These are phyloP conservation scores for Botryotinia globosa DNA, from an alignment of 2,329 filamentous ascomycete genomes.

Conservation along the genomic window DNA sequence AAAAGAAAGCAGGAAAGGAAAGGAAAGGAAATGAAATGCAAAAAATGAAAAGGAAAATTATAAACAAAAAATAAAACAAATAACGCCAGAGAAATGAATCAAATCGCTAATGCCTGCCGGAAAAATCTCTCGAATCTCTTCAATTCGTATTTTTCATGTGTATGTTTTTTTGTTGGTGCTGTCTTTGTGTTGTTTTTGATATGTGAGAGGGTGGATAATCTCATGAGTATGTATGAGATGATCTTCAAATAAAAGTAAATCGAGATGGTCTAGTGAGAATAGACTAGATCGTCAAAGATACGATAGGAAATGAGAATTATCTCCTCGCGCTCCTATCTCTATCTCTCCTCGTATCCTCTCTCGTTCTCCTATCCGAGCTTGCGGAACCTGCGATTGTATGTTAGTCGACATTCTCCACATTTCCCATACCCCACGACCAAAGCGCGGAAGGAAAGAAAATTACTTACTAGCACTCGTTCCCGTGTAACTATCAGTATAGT, in stretches of 20 bases:
- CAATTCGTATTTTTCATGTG: background rate
- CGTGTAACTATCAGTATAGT: constrained; percentile 38
- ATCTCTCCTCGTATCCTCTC: constrained; percentile 27
- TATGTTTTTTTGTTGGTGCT: background rate
- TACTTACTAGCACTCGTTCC: constrained; percentile 39
- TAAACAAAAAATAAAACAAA: background rate
- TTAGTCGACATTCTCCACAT: background rate
- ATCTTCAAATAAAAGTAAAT: background rate
- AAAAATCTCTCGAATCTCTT: background rate
- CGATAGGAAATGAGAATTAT: background rate
- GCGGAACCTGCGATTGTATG: constrained; percentile 31
- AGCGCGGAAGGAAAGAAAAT: background rate
- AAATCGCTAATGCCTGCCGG: constrained; percentile 14
- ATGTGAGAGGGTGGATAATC: background rate
- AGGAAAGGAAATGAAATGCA: background rate
- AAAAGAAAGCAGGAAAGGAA: background rate
- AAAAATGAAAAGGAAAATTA: background rate
- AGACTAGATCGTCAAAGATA: background rate
- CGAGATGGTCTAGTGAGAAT: background rate
- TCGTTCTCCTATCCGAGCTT: constrained; percentile 37
- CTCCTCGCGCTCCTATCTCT: constrained; percentile 18
- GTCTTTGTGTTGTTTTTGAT: background rate
- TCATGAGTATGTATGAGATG: background rate
- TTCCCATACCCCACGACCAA: background rate
- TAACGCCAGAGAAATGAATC: constrained; percentile 16